Conservation (phyloP, 768 basidiomycete species). For the Lepiota brunneoincarnata region DNA sequence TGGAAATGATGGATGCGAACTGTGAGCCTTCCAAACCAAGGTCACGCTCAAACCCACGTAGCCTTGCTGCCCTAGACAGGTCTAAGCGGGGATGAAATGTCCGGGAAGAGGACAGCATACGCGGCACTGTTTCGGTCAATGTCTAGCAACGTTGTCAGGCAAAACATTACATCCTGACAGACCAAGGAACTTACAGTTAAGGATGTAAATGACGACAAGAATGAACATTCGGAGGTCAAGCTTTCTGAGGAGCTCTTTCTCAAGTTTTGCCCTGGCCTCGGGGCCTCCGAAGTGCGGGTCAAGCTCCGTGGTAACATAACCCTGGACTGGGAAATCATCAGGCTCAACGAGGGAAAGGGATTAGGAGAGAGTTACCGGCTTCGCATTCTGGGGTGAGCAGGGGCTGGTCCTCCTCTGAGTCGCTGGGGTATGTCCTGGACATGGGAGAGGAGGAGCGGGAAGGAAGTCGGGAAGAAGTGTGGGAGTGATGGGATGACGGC, state of each 20-base stretch:
- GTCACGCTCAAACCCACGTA: slow-evolving; percentile 65
- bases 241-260: slow-evolving; percentile 42
- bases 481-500: slow-evolving; percentile 4
- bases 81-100: not conserved
- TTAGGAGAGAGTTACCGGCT: too few species aligned
- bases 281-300: slow-evolving; percentile 24
- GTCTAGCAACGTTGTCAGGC: slow-evolving; percentile 27
- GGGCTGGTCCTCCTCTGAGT: slow-evolving; percentile 10
- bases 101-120: slow-evolving; percentile 28
- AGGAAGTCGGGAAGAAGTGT: not conserved
- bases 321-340: not conserved
- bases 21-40: slow-evolving; percentile 55
- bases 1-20: slow-evolving; percentile 58
- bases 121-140: slow-evolving; percentile 72
- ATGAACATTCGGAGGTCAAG: slow-evolving; percentile 51
- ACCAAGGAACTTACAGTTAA: slow-evolving; percentile 32
- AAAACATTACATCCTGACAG: not conserved
- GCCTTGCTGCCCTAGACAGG: slow-evolving; percentile 51
- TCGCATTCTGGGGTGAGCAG: not conserved
- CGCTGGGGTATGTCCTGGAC: not conserved
- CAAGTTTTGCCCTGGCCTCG: slow-evolving; percentile 24
- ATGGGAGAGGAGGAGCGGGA: not conserved
- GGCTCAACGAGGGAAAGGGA: not conserved
- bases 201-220: slow-evolving; percentile 44
- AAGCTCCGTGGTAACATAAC: slow-evolving; percentile 20